Evolutionary conservation across 2,329 filamentous ascomycete genomes (phyloP), one percentile per base, ranked within the genome.

Genomic region (Ascosphaera pollenicola): DNA sequence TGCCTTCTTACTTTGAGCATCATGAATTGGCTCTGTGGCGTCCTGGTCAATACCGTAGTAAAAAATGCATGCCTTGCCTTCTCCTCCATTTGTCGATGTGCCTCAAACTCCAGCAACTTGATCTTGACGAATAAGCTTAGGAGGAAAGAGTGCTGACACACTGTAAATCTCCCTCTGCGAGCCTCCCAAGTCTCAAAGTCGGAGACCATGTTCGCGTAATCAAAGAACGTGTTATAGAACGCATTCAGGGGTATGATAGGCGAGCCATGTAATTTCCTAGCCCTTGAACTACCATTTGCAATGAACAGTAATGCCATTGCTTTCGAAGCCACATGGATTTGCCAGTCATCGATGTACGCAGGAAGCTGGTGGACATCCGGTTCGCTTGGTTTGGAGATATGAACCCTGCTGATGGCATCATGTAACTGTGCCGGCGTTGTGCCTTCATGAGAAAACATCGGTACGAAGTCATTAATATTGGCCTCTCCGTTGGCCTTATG

Each of bases 41-140:
- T 75, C 38, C 74, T 71, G 26, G 70, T 79, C 57, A 91, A 68
- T 47, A 94, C 84, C 51, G 78, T 87, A 54, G 85, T 78, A 51
- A 93, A 91, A 55, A 92, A 92, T 2, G 84, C 83, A 51, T 93
- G 81, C 38, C 84, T 69, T 8, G 84, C 84, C 54, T 83, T 87
- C 45, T 73, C 74, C 50, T 83, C 76, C 84, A 93, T 93, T 55
- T 93, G 83, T 6, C 84, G 71, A 44, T 76, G 73, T 6, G 83
- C 81, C 55, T 94, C 85, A 49, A 91, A 72, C 51, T 93, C 83
- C 48, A 93, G 64, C 36, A 93, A 87, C 46, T 78, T 78, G 42
- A 89, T 92, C 57, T 94, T 94, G 19, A 84, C 78, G 64, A 82
- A 85, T 46, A 94, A 84, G 44, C 83, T 92, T 32, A 94, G 65